These are phyloP conservation scores for Camelina hispida DNA, from an alignment of 345 rosid species.

Conservation along the genomic window DNA sequence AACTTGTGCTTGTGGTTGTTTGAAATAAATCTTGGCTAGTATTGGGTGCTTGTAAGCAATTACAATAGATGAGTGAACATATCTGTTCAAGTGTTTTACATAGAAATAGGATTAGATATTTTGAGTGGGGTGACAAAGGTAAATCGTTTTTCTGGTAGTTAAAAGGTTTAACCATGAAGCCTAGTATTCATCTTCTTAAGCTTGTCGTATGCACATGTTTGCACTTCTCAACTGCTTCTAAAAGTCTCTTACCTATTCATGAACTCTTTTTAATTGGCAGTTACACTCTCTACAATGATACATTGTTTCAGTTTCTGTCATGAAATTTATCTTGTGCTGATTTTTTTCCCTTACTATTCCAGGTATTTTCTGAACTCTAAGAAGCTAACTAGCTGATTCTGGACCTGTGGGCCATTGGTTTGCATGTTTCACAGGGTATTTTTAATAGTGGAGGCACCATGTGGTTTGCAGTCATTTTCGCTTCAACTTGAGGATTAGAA, in stretches of 20 bases:
- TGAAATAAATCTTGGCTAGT: slow-evolving; percentile 5
- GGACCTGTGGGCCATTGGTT: slow-evolving; percentile 90
- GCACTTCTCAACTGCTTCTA: background rate
- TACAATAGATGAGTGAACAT: slow-evolving; percentile 3
- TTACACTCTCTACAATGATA: background rate
- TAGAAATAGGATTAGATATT: background rate
- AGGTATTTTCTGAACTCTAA: slow-evolving; percentile 99
- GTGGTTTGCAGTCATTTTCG: slow-evolving; percentile 43
- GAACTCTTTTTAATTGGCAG: background rate
- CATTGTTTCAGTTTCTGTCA: slow-evolving; percentile 15
- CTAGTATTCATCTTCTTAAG: slow-evolving; percentile 1
- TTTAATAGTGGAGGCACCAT: slow-evolving; percentile 53
- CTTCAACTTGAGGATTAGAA: slow-evolving; percentile 45
- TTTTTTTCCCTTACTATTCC: slow-evolving; percentile 72
- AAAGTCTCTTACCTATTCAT: background rate
- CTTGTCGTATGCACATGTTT: background rate
- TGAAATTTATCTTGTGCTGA: slow-evolving; percentile 50
- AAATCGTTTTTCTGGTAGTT: background rate
- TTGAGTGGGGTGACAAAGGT: background rate
- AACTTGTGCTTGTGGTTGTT: slow-evolving; percentile 12
- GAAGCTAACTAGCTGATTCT: slow-evolving; percentile 92
- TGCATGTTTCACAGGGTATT: slow-evolving; percentile 89
- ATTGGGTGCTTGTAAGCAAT: slow-evolving; percentile 18
- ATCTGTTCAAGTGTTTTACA: slow-evolving; percentile 10
- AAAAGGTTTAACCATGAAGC: slow-evolving; percentile 11